These are phyloP conservation scores for Podospora tetraspora DNA, from an alignment of 495 filamentous ascomycete species.

Conservation along the genomic window DNA sequence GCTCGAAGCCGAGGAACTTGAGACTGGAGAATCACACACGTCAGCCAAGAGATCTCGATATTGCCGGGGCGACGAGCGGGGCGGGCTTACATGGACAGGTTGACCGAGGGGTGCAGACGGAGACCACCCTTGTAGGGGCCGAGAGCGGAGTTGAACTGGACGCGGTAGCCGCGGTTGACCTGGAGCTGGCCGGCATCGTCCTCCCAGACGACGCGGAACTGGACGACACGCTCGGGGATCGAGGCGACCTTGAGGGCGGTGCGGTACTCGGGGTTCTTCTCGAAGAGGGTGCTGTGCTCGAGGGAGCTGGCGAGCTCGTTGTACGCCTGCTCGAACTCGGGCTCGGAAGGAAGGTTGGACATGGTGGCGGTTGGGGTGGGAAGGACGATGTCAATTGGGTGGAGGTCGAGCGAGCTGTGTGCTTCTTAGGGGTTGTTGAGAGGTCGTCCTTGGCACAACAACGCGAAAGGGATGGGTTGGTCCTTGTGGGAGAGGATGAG, in stretches of 20 bases:
- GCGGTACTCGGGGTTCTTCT: slow-evolving; percentile 89
- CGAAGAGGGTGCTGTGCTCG: slow-evolving; percentile 87
- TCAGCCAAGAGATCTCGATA: slow-evolving; percentile 16
- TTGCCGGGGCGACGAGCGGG: background rate
- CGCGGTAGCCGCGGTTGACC: slow-evolving; percentile 94
- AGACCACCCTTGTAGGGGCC: slow-evolving; percentile 98
- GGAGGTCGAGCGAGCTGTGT: background rate
- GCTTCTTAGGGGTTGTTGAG: background rate
- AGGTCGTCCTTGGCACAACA: background rate
- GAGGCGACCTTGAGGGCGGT: slow-evolving; percentile 83
- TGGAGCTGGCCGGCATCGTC: slow-evolving; percentile 83
- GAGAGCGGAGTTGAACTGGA: slow-evolving; percentile 98
- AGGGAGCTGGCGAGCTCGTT: slow-evolving; percentile 93
- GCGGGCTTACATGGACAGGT: slow-evolving; percentile 66
- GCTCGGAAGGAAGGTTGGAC: slow-evolving; percentile 82
- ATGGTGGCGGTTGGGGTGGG: slow-evolving; percentile 42
- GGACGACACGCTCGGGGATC: slow-evolving; percentile 91
- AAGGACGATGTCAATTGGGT: slow-evolving; percentile 1
- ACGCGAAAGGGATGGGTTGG: background rate
- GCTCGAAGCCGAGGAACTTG: slow-evolving; percentile 98
- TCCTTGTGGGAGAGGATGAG: background rate
- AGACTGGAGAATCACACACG: slow-evolving; percentile 39
- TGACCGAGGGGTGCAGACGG: slow-evolving; percentile 92
- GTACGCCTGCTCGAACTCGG: slow-evolving; percentile 99
- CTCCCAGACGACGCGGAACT: slow-evolving; percentile 97